Base-by-base conservation (phyloP, 495 filamentous ascomycete species). In the Penicillium antarcticum region DNA sequence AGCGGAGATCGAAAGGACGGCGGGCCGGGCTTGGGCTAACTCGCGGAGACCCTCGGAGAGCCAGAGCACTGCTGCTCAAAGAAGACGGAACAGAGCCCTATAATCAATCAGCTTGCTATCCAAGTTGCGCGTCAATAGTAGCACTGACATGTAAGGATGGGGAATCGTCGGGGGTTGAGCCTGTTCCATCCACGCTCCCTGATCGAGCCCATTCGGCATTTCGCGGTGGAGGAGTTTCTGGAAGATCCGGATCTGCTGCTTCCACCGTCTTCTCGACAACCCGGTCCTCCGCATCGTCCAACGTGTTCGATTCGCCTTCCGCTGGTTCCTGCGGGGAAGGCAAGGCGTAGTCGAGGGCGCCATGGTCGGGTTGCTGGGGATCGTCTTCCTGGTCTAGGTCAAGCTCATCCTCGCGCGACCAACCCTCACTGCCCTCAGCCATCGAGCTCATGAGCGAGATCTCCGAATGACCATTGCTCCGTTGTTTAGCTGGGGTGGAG, bases 1-100 rank as follows among this genome's bases (percentile, higher is more conserved):
- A 97, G 18, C 95, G 83, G 56, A 91, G 81, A 59, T 97, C 94
- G 63, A 98, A 98, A 9, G 94, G 94, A 61, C 91, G 80, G 54
- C 96, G 85, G 11, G 90, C 90, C 8, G 88, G 89, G 16, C 87
- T 90, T 13, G 86, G 87, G 48, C 76, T 81, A 36, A 67, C 60
- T 50, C 75, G 66, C 43, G 76, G 72, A 53, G 77, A 81, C 51
- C 63, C 61, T 60, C 72, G 76, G 42, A 75, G 66, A 8, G 72
- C 72, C 35, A 80, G 70, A 35, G 73, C 71, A 53, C 78, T 89
- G 62, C 89, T 90, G 29, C 82, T 82, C 32, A 80, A 81, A 5
- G 90, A 92, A 41, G 92, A 97, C 24, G 83, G 67, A 43, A 88
- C 58, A 33, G 94, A 97, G 33, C 86, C 95, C 89, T 96, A 59